Conservation (phyloP, 106 monocot species). For the Chionographis japonica region DNA sequence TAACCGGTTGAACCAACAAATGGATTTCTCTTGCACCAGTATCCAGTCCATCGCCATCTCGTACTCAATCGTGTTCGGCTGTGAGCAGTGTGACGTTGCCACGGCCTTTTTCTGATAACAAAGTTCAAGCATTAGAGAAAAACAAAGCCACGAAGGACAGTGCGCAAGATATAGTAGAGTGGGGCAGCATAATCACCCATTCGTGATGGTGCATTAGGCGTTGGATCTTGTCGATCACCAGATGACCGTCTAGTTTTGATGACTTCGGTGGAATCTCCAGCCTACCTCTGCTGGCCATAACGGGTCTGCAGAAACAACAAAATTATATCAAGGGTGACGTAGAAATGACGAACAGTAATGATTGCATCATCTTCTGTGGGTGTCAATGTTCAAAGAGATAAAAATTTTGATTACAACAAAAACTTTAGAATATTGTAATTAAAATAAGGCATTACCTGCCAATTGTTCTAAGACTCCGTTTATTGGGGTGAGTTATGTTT, state of each 20-base stretch:
- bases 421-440: no score
- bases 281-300: slow-evolving; percentile 44
- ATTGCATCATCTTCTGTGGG: no score
- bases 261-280: slow-evolving; percentile 27
- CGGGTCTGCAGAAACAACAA: slow-evolving; percentile 40
- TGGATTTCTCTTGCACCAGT: slow-evolving; percentile 33
- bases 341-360: neutral
- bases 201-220: slow-evolving; percentile 30
- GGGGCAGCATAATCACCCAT: slow-evolving; percentile 19
- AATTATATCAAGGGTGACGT: neutral
- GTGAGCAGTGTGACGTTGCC: slow-evolving; percentile 84
- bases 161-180: neutral
- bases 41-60: slow-evolving; percentile 90
- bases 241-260: slow-evolving; percentile 32
- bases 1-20: slow-evolving; percentile 22
- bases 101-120: slow-evolving; percentile 60
- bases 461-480: no score
- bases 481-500: no score
- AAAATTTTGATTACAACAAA: no score
- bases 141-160: neutral
- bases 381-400: no score
- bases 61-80: slow-evolving; percentile 87
- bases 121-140: neutral
- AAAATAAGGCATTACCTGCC: no score
- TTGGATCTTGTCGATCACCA: slow-evolving; percentile 26